Evolutionary conservation across 1,284 basidiomycete species (phyloP), one percentile per base, ranked within the genome.

Genomic region (Filobasidium uniguttulatum): DNA sequence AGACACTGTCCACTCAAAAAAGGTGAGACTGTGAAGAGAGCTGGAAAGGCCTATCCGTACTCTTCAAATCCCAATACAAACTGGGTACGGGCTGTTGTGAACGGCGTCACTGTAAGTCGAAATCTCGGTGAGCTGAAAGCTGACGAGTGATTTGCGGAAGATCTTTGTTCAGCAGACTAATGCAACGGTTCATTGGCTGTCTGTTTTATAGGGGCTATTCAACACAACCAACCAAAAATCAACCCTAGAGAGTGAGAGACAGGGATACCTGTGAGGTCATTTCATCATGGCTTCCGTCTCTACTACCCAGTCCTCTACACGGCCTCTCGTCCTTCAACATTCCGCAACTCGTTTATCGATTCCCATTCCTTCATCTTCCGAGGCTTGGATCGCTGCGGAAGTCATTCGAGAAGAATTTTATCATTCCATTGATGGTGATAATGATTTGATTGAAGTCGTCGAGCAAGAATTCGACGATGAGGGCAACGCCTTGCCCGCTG

Each of bases 401-500:
- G 80, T 88, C 60, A 77, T 90, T 55, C 76, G 83, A 64, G 86
- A 90, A 61, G 84, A 88, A 58, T 91, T 90, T 66, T 70, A 75
- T 53, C 79, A 85, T 65, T 70, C 75, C 50, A 77, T 83, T 44
- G 56, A 61, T 38, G 62, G 59, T 34, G 56, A 62, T 48, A 64
- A 67, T 53, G 64, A 65, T 31, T 55, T 53, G 12, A 51, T 55
- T 33, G 51, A 56, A 20, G 46, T 47, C 31, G 49, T 55, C n/a
- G 15, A 34, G 9, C 30, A 41, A 29, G 72, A 79, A 59, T 67
- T 75, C 55, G 63, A 65, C 40, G 59, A 61, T 22, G 66, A 68
- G 41, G 65, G 62, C 22, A 53, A 57, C 20, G 55, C 55, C 28
- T 50, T 59, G 25, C 40, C 50, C 26, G 53, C 61, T 17, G 56